Evolutionary conservation across 75 land plant genomes (phyloP).

Genomic region (Sequoiadendron giganteum): DNA sequence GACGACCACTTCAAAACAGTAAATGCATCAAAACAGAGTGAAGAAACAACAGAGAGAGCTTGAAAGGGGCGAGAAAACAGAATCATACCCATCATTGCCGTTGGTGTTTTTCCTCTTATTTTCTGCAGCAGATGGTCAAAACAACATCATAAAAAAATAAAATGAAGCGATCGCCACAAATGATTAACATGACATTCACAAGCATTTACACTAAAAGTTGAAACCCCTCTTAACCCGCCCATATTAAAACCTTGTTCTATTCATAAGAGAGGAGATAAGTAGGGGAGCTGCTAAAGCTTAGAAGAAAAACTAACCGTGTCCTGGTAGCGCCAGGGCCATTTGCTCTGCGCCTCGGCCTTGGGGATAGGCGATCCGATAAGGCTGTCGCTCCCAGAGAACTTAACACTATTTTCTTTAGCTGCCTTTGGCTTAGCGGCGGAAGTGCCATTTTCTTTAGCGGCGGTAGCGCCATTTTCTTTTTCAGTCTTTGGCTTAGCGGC

Average conservation of each 20-base stretch:
- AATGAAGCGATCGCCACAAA: neutral
- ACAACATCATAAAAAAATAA: neutral
- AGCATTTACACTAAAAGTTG: neutral
- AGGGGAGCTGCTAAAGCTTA: neutral
- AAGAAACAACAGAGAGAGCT: neutral
- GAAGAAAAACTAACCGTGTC: constrained; percentile 23
- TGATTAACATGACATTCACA: neutral
- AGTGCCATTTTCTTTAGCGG: too few species aligned
- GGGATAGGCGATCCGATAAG: too few species aligned
- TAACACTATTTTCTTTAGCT: too few species aligned
- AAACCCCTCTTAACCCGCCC: neutral
- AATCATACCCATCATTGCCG: too few species aligned
- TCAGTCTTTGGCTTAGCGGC: neutral
- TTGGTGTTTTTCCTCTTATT: neutral
- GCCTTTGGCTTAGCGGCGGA: constrained; percentile 11
- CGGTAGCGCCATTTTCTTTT: too few species aligned
- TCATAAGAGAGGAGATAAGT: neutral
- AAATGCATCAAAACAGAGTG: neutral
- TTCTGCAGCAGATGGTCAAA: neutral
- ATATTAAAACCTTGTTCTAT: neutral
- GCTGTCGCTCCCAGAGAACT: too few species aligned
- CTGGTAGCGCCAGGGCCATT: constrained; percentile 50
- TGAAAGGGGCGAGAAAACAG: too few species aligned
- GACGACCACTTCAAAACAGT: neutral
- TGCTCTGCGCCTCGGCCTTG: constrained; percentile 43